Base-by-base conservation (phyloP, 2,329 filamentous ascomycete species). In the Exophiala phaeomuriformis region DNA sequence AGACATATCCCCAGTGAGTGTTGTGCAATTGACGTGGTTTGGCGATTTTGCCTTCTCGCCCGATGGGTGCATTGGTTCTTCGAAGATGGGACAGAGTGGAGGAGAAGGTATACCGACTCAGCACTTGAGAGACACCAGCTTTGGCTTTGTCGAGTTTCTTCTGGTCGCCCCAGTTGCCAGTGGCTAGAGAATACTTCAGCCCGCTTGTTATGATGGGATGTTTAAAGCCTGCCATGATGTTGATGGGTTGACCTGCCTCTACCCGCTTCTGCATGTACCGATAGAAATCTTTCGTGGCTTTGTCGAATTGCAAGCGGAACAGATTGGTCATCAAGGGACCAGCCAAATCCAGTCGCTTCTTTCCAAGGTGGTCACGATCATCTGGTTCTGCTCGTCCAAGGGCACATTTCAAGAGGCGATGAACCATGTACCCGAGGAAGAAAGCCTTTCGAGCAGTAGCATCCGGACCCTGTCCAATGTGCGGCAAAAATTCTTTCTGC, bases 141-240 rank as follows among this genome's bases (percentile, higher is more conserved):
- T 94, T 97, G 1, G 90, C 88, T 63, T 86, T 91, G 64, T 88
- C 87, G 19, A 93, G 90, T 76, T 97, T 98, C 80, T 97, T 98
- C 75, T 98, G 93, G 62, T 98, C 93, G 66, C 93, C 94, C 94
- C 93, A 98, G 72, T 98, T 98, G 62, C 93, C 93, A 9, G 93
- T 98, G 29, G 93, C 91, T 58, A 98, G 77, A 49, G 93, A 96
- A 72, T 98, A 98, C 68, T 96, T 95, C 61, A 98, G 74, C 47
- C 91, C 93, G 67, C 93, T 94, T 19, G 90, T 95, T 62, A 98
- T 79, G 19, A 93, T 95, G 58, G 84, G 86, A 27, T 86, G 84
- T 75, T 96, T 97, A 66, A 97, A 86, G 62, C 90, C 93, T 54
- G 95, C 81, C 9, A 88, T 88, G 40, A 97, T 75, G 61, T 93